These are phyloP conservation scores for Aspergillus brasiliensis DNA, from an alignment of 2,329 filamentous ascomycete species.

Conservation along the genomic window DNA sequence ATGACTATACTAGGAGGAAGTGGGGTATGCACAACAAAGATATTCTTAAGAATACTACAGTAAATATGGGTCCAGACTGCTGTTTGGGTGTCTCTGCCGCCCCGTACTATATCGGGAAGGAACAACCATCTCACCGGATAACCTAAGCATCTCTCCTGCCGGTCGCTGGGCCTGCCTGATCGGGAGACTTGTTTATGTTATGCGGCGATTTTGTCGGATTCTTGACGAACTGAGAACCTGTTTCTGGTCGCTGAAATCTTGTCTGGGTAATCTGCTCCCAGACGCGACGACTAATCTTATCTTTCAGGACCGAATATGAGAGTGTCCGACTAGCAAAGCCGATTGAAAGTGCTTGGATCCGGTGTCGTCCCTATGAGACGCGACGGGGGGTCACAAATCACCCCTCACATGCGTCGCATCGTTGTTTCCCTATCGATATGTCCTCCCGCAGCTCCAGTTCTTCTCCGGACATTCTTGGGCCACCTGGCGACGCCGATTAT, in stretches of 20 bases:
- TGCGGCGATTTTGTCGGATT: not conserved
- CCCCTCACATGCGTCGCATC: conserved; percentile 14
- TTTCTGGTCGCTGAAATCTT: not conserved
- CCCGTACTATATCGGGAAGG: conserved; percentile 2
- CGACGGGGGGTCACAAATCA: conserved; percentile 10
- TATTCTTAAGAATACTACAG: not conserved
- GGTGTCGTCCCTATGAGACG: conserved; percentile 10
- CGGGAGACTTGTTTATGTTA: conserved; percentile 41
- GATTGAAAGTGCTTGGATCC: not conserved
- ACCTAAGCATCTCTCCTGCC: conserved; percentile 17
- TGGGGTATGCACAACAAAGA: not conserved
- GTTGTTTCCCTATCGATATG: conserved; percentile 31
- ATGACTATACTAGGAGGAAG: not conserved
- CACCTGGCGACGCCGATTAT: conserved; percentile 46
- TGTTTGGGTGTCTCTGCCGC: not conserved
- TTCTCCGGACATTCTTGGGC: conserved; percentile 47
- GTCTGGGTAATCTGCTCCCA: conserved; percentile 1
- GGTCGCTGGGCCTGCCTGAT: conserved; percentile 31
- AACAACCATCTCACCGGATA: conserved; percentile 12
- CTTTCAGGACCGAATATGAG: not conserved
- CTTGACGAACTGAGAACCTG: not conserved
- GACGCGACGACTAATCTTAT: conserved; percentile 5
- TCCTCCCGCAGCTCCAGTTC: conserved; percentile 41
- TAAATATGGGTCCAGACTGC: conserved; percentile 1
- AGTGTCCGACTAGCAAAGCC: not conserved